Evolutionary conservation across 2,329 filamentous ascomycete species (phyloP), one percentile per base, ranked within the genome.

Genomic region (Neopestalotiopsis sp.): DNA sequence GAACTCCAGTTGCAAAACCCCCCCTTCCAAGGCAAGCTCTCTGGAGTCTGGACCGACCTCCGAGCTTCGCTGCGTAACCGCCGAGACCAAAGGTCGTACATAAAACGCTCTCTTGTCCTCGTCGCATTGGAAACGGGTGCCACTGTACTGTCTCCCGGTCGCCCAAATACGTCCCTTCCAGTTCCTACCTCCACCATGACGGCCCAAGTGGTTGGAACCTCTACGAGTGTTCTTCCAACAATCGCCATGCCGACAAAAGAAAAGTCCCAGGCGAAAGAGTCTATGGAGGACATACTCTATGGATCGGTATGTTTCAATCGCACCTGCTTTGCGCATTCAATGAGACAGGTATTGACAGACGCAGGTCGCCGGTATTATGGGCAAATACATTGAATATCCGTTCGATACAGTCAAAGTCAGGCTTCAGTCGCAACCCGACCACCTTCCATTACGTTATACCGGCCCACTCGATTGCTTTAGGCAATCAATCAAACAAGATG

Each of bases 331-430:
- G 34, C 5, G 30, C 24, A 53, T 49, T 34, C 13, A 24, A 62
- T 9, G 59, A 58, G 63, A 24, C 13, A 57, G 65, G 28, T 59
- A 38, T 73, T 77, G 70, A 74, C 68, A 17, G 28, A 62, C 5
- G 1, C 72, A 94, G 92, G 81, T 89, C 69, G 95, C 95, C 67
- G 96, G 96, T 70, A 89, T 97, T 70, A 91, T 94, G 45, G 95
- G 95, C 71, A 99, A 98, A 84, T 94, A 95, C 80, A 95, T 99
- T 78, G 96, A 99, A 80, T 99, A 98, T 79, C 96, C 96, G 30
- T 99, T 99, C 82, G 96, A 99, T 82, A 99, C 96, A 0, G 91
- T 99, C 80, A 99, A 99, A 83, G 96, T 99, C 70, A 93, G 96
- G 56, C 89, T 99, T 12, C 96, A 99, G 80, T 96, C 95, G n/a